Evolutionary conservation across 2,329 filamentous ascomycete species (phyloP).

Genomic region (Botrytis deweyae): DNA sequence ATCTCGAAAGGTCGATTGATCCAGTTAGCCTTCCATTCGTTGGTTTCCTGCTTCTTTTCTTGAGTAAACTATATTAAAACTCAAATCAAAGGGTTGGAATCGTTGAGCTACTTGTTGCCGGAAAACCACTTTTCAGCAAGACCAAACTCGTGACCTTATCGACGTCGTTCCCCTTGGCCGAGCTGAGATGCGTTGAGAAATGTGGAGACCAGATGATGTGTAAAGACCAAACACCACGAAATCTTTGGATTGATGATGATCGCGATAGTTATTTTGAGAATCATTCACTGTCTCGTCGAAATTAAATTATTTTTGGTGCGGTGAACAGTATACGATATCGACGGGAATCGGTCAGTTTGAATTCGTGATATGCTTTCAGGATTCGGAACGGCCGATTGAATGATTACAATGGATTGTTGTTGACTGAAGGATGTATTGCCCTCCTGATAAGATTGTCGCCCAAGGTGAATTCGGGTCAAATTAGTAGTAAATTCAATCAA

Average conservation of each 20-base stretch:
- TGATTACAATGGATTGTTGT: neutral
- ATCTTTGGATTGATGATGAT: neutral
- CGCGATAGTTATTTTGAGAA: neutral
- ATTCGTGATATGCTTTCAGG: neutral
- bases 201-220: constrained; percentile 13
- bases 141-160: constrained; percentile 18
- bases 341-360: no score
- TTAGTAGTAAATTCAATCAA: constrained; percentile 6
- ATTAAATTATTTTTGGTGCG: neutral
- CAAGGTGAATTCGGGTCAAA: neutral
- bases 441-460: neutral
- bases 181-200: constrained; percentile 8
- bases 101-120: neutral
- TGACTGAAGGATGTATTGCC: neutral
- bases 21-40: constrained; percentile 11
- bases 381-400: neutral
- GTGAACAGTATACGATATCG: neutral
- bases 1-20: neutral
- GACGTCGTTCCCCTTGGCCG: constrained; percentile 5
- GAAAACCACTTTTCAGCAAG: neutral
- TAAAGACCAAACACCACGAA: neutral
- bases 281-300: neutral
- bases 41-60: neutral
- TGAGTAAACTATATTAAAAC: neutral
- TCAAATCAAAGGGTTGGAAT: neutral